Evolutionary conservation across 148 eudicot genomes (phyloP), one percentile per base, ranked within the genome.

Genomic region (Heliosperma pusillum): DNA sequence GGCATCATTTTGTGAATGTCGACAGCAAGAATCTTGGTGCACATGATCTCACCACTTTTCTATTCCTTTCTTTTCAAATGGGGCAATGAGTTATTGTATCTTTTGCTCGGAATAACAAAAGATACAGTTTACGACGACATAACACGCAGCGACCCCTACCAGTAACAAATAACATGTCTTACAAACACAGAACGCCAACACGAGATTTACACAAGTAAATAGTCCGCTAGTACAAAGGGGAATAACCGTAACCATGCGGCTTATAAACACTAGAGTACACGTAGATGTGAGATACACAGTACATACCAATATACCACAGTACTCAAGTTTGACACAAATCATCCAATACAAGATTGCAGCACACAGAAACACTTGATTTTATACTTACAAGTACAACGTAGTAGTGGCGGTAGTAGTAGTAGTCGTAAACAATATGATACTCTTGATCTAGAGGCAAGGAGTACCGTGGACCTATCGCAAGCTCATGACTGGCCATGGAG

Each of bases 401-500:
- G 40, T 33, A 36, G 9, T 36, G 9, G 42, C 3, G 3, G 52
- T 11, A 72, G 50, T 70, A 69, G 69, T 27, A 45, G 27, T 25
- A 20, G n/a, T 11, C 5, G 24, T 50, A 72, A 75, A 36, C 42
- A 36, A 12, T 70, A 56, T 42, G 36, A 75, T 53, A 40, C 36
- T 11, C 24, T 53, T 7, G 76, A 56, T 53, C 20, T 72, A 66
- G 65, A 61, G 53, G 25, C 73, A 61, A 68, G 71, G 56, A 57
- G 47, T 36, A 16, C 11, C 3, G 10, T 29, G 8, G 67, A 30
- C 80, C 80, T 82, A 89, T 86, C 90, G 87, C 82, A 93, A 53
- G 77, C 87, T 88, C 89, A 93, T 77, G 66, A 85, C 84, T 40
- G 98, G 93, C 98, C 97, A 93, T 47, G 88, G 87, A 76, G 87